Evolutionary conservation across 495 filamentous ascomycete species (phyloP), one percentile per base, ranked within the genome.

Genomic region (Lentithecium fluviatile): DNA sequence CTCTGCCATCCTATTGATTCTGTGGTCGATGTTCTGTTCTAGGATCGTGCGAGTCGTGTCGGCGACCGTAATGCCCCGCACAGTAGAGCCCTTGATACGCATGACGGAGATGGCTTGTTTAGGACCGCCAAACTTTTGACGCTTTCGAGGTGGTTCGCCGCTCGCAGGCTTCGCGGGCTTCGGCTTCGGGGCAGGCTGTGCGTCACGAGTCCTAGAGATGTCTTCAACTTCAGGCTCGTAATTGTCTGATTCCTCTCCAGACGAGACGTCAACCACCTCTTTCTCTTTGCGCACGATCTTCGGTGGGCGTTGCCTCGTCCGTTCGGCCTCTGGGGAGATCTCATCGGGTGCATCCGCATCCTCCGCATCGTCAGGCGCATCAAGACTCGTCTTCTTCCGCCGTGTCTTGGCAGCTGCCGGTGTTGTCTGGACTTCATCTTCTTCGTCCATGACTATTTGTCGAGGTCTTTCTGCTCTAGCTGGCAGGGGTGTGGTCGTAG

Each of bases 81-180:
- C 17, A 13, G 23, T 42, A 25, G 20, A 42, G 13, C 53, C 60
- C n/a, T 58, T 58, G 21, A 65, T 12, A 20, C 62, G 62, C 55
- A 65, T 53, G 25, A 59, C 53, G 1, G 32, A 24, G 26, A 65
- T 60, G 1, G 23, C 17, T 17, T 60, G 34, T 17, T 26, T 47
- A 6, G 56, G 38, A 19, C 55, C 56, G 20, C 38, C 19, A 13
- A 6, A 54, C 38, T 55, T 59, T n/a, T 29, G 62, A 19, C 47
- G 52, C 49, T 65, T 65, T 34, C 25, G 52, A 10, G 49, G 48
- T 6, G 53, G 60, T 32, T 64, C 32, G 20, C 46, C 24, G 37
- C 34, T 56, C 19, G 43, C 2, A 13, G 7, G 29, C 10, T 62
- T 37, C 3, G 25, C 26, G 7, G 15, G 46, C 17, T 60, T 55